These are phyloP conservation scores for Raffaelea arxii DNA, from an alignment of 2,329 filamentous ascomycete species.

Conservation along the genomic window DNA sequence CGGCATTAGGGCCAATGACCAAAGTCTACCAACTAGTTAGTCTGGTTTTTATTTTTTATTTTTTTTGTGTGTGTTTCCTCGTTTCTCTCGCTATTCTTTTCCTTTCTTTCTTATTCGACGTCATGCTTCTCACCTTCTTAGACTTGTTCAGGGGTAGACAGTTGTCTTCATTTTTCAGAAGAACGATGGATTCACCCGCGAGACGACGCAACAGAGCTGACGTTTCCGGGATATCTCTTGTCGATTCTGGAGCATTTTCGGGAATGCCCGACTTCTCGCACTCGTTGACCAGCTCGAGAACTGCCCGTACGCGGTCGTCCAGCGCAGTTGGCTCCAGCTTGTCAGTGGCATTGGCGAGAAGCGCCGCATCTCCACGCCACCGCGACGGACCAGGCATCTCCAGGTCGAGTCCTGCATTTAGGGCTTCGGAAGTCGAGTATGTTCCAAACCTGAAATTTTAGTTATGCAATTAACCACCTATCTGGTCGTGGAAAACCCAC, in stretches of 20 bases:
- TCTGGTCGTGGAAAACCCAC: no score
- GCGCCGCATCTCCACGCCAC: constrained; percentile 15
- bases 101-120: no score
- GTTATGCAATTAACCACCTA: no score
- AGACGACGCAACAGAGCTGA: constrained; percentile 8
- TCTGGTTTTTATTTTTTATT: no score
- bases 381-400: constrained; percentile 21
- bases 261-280: not conserved
- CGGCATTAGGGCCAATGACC: constrained; percentile 41
- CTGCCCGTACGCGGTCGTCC: constrained; percentile 18
- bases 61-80: no score
- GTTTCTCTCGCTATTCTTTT: no score
- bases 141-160: constrained; percentile 37
- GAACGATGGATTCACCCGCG: constrained; percentile 10
- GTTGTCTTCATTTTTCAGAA: constrained; percentile 38
- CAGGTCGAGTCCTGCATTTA: constrained; percentile 17
- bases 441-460: constrained; percentile 13
- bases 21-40: constrained; percentile 18
- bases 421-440: constrained; percentile 16
- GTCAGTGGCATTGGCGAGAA: constrained; percentile 16
- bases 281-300: constrained; percentile 16
- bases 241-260: constrained; percentile 8
- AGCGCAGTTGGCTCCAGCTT: constrained; percentile 16
- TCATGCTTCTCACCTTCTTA: constrained; percentile 24
- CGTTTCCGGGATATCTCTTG: constrained; percentile 6